Base-by-base conservation (phyloP, 78 protist species). In the Cavenderia fasciculata region DNA sequence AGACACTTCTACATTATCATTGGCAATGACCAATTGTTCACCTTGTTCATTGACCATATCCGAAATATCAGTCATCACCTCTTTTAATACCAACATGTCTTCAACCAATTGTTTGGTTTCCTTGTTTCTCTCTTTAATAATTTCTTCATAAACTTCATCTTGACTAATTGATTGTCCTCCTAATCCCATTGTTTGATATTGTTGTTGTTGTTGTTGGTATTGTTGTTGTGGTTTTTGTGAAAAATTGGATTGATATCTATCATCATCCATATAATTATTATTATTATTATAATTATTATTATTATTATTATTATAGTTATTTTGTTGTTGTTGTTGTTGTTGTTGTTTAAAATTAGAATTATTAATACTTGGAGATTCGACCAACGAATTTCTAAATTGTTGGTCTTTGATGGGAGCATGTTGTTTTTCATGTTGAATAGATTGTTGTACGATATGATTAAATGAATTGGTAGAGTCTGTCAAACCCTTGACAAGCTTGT, bases 11-110 rank as follows among this genome's bases (percentile, higher is more conserved):
- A 82, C 77, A 62, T 82, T 65, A 10, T 49, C 41, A 33, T 82
- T 47, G 0, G 76, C 89, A 18, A 23, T 31, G 8, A 29, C 73
- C 36, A 82, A 27, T 47, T 66, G 23, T 18, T 54, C 65, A 56
- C 78, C 70, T 52, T 82, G 76, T 29, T 82, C 89, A 6, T 52
- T 69, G 12, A 82, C 89, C 77, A 82, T 23, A 14, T 19, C 31
- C 21, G 77, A 38, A 0, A 82, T 43, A 68, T 82, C 89, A 2
- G 49, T 41, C 41, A 82, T 36, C 16, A 63, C 66, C 7, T 65
- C 89, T 19, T 68, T 66, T 4, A 82, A 38, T 1, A 54, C 29
- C 29, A 8, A 29, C 33, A 82, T 33, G 27, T 82, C 89, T 27
- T 33, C 12, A 10, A 70, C 69, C 31, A 82, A 47, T 27, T 66